Percentiles rank a stretch among this genome's conserved stretches.
These are phyloP conservation scores for Heterobasidion parviporum DNA, from an alignment of 1,284 basidiomycete species.

Conservation along the genomic window DNA sequence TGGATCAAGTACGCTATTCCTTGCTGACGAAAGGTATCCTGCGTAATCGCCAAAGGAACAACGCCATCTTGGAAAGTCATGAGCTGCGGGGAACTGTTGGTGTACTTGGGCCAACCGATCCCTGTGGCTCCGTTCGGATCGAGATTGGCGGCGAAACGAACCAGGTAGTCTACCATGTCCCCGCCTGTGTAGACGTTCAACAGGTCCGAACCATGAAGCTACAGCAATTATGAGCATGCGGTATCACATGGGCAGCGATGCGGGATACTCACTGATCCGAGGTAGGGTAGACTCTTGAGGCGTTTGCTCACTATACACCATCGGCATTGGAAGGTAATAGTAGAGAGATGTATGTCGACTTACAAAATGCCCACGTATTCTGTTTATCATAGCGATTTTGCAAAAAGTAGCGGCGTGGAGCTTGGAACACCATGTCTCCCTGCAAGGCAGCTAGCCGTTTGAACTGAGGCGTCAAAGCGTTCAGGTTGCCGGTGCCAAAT, in stretches of 20 bases:
- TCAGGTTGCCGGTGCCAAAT: slow-evolving; percentile 36
- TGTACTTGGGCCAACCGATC: slow-evolving; percentile 42
- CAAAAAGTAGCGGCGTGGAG: slow-evolving; percentile 43
- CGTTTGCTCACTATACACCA: slow-evolving; percentile 9
- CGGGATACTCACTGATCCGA: slow-evolving; percentile 7
- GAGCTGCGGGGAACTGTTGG: slow-evolving; percentile 25
- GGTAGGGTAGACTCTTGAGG: slow-evolving; percentile 5
- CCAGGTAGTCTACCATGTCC: slow-evolving; percentile 10
- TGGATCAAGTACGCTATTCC: background rate
- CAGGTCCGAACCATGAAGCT: slow-evolving; percentile 33
- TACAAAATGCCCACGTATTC: background rate
- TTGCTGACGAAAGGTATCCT: background rate
- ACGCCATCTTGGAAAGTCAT: slow-evolving; percentile 33
- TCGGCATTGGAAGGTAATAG: background rate
- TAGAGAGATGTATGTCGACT: background rate
- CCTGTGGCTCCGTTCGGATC: slow-evolving; percentile 35
- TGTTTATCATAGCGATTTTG: background rate
- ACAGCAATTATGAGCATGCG: background rate
- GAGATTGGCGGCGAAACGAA: slow-evolving; percentile 29
- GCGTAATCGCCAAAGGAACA: background rate
- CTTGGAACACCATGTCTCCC: slow-evolving; percentile 49
- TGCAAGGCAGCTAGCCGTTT: slow-evolving; percentile 44
- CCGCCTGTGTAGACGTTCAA: slow-evolving; percentile 16
- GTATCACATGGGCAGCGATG: background rate
- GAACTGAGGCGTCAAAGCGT: slow-evolving; percentile 39